Conservation (phyloP, 805 yeast species). For the Yamadazyma endophytica region DNA sequence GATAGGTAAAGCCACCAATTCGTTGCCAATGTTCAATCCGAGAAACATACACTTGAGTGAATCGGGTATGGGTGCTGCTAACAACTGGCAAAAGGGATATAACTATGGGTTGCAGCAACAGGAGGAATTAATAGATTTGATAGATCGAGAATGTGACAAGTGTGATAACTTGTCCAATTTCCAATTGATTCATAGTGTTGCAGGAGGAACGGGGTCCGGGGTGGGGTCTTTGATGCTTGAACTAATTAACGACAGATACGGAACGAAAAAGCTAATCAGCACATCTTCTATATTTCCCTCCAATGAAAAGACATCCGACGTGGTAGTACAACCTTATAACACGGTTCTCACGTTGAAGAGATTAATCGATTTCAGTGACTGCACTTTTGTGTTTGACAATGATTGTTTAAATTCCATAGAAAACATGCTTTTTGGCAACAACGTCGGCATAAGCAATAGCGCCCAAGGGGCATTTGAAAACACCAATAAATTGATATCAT, state of each 20-base stretch:
- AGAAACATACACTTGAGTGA: conserved; percentile 73
- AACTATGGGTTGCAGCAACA: conserved; percentile 62
- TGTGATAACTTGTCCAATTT: conserved; percentile 89
- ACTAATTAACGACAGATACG: conserved; percentile 70
- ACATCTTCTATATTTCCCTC: conserved; percentile 87
- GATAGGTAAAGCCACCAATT: conserved; percentile 54
- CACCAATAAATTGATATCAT: conserved; percentile 80
- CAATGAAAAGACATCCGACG: conserved; percentile 76
- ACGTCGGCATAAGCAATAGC: conserved; percentile 34
- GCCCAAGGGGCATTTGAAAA: conserved; percentile 63
- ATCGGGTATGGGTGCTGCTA: conserved; percentile 93
- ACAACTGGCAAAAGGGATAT: conserved; percentile 93
- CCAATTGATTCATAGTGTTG: conserved; percentile 88
- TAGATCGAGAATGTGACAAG: conserved; percentile 86
- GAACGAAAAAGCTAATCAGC: conserved; percentile 72
- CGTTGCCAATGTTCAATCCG: conserved; percentile 70
- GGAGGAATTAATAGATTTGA: conserved; percentile 75
- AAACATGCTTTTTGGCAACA: conserved; percentile 30
- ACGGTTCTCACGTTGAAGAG: conserved; percentile 78
- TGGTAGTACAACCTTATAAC: conserved; percentile 97
- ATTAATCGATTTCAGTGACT: conserved; percentile 79
- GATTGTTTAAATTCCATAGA: conserved; percentile 77
- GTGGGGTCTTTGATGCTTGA: conserved; percentile 83
- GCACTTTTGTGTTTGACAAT: conserved; percentile 87
- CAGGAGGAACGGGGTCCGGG: conserved; percentile 99